A percentile compares a stretch with the other conserved stretches of the same genome.
These are phyloP conservation scores for Gentiana dahurica DNA, from an alignment of 257 asterid genomes.

Conservation along the genomic window DNA sequence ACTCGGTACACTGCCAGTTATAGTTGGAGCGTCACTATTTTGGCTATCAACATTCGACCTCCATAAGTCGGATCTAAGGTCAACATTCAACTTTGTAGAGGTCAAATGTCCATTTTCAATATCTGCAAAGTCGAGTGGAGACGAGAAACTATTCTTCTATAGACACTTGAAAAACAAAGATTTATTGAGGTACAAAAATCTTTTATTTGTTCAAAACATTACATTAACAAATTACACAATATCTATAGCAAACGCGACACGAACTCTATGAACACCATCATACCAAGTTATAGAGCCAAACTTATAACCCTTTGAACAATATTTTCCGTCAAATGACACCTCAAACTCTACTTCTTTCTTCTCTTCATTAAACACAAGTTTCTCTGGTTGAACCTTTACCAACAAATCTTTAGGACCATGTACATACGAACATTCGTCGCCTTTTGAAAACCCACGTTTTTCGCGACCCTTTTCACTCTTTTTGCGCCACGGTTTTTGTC, in stretches of 20 bases:
- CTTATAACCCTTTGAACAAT: conserved; percentile 45
- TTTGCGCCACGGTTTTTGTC: conserved; percentile 17
- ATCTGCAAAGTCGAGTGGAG: too few relatives aligned
- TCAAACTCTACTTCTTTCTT: conserved; percentile 24
- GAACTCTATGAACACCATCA: conserved; percentile 56
- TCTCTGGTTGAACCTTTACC: conserved; percentile 34
- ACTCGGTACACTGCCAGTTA: too few relatives aligned
- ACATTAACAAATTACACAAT: conserved; percentile 13
- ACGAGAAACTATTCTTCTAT: too few relatives aligned
- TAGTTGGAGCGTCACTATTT: too few relatives aligned
- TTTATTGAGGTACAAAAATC: too few relatives aligned
- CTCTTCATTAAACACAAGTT: conserved; percentile 20
- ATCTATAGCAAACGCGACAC: conserved; percentile 47
- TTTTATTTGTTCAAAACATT: too few relatives aligned
- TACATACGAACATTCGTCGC: conserved; percentile 30
- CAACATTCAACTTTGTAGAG: too few relatives aligned
- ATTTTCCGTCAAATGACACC: conserved; percentile 40
- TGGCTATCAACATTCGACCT: too few relatives aligned
- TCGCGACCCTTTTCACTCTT: conserved; percentile 41
- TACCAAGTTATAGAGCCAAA: conserved; percentile 49
- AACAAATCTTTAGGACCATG: conserved; percentile 37
- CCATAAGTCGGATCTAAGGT: too few relatives aligned
- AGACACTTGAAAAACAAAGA: too few relatives aligned
- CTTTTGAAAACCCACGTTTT: conserved; percentile 39
- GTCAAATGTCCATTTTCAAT: too few relatives aligned